These are phyloP conservation scores for Yamadazyma conglobata DNA, from an alignment of 1,139 yeast species.

Conservation along the genomic window DNA sequence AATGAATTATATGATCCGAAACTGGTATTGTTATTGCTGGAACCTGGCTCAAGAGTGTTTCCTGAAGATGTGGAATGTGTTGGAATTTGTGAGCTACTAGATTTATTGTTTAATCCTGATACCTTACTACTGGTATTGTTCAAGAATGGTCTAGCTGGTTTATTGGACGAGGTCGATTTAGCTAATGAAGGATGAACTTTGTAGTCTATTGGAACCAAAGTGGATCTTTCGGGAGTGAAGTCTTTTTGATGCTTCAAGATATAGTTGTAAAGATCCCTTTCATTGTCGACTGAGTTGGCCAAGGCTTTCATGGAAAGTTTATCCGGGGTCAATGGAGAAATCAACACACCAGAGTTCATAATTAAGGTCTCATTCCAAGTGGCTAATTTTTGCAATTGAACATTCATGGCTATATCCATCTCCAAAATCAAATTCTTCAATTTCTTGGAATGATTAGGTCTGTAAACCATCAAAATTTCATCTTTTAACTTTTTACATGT, in stretches of 20 bases:
- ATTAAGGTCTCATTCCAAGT: constrained; percentile 81
- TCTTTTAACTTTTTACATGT: constrained; percentile 71
- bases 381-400: constrained; percentile 85
- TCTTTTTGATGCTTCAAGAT: constrained; percentile 48
- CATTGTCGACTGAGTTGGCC: constrained; percentile 78
- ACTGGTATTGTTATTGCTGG: constrained; percentile 2
- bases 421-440: constrained; percentile 78
- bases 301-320: constrained; percentile 69
- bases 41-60: constrained; percentile 1
- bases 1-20: constrained; percentile 2
- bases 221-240: constrained; percentile 23
- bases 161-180: constrained; percentile 33
- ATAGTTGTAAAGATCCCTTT: constrained; percentile 72
- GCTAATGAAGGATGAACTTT: constrained; percentile 70
- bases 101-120: too few relatives aligned
- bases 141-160: constrained; percentile 38
- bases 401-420: constrained; percentile 82
- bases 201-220: constrained; percentile 67
- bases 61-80: too few relatives aligned
- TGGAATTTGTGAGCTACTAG: background rate
- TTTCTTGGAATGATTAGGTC: constrained; percentile 75
- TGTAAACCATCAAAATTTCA: constrained; percentile 64
- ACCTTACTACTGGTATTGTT: constrained; percentile 17
- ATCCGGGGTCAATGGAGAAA: constrained; percentile 61
- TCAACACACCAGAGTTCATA: constrained; percentile 79